Percentiles rank a stretch among this genome's conserved stretches.
Conservation (phyloP, 1,284 basidiomycete species). For the Apiotrichum montevideense region DNA sequence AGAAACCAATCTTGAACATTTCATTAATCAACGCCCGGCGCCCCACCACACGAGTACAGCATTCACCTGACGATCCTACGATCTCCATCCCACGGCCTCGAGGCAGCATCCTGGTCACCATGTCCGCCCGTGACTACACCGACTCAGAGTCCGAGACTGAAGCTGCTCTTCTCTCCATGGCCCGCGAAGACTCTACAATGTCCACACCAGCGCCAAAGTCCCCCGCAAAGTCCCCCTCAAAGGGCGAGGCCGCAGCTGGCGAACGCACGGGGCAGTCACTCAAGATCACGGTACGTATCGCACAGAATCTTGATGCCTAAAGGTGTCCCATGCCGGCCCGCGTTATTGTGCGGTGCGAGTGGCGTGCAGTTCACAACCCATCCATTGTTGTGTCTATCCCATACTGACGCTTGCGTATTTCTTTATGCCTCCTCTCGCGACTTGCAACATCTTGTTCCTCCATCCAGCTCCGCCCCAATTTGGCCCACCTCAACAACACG, state of each 20-base stretch:
- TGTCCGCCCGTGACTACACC: slow-evolving; percentile 25
- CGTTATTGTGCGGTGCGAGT: too few species aligned
- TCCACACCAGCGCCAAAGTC: not conserved
- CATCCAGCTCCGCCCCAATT: slow-evolving; percentile 10
- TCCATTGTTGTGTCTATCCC: not conserved
- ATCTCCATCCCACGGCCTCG: too few species aligned
- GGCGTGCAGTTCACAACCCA: not conserved
- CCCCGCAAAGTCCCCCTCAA: not conserved
- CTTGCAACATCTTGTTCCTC: not conserved
- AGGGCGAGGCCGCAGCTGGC: not conserved
- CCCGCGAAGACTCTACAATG: not conserved
- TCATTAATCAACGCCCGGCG: too few species aligned
- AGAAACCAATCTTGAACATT: too few species aligned
- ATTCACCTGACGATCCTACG: too few species aligned
- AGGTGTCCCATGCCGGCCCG: too few species aligned
- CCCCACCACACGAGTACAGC: too few species aligned
- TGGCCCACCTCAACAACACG: not conserved
- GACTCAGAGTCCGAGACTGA: slow-evolving; percentile 24
- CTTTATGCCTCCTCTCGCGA: not conserved
- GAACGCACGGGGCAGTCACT: not conserved
- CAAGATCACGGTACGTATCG: slow-evolving; percentile 5
- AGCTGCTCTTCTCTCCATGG: slow-evolving; percentile 1
- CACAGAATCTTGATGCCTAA: too few species aligned
- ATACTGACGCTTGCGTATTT: too few species aligned
- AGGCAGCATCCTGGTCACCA: not conserved